phyloP scores from a whole-genome alignment of 2,329 filamentous ascomycete genomes.

The Pezizomycotina sp. region DNA sequence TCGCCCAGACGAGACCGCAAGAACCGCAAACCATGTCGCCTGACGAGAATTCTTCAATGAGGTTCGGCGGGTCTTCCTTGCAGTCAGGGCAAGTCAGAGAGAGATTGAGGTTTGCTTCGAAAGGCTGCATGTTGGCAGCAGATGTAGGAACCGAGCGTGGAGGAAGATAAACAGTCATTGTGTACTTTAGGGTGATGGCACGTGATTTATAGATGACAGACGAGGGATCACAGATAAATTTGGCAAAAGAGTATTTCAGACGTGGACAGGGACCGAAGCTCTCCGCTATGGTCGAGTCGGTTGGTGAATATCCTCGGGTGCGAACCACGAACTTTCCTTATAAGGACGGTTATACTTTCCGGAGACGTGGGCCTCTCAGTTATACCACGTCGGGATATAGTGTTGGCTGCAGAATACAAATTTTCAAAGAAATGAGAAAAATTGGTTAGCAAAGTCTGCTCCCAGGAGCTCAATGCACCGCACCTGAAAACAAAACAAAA shows the following conservation, averaged over 20 bases:
- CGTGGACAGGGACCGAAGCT: slow-evolving; percentile 1
- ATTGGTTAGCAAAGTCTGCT: too few species aligned
- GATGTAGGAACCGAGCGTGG: slow-evolving; percentile 16
- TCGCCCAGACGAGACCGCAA: slow-evolving; percentile 82
- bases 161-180: slow-evolving; percentile 13
- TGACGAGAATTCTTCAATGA: slow-evolving; percentile 81
- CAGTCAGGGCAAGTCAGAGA: slow-evolving; percentile 80
- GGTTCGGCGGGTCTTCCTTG: slow-evolving; percentile 75
- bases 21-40: slow-evolving; percentile 85
- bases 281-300: slow-evolving; percentile 5
- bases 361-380: too few species aligned
- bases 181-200: neutral
- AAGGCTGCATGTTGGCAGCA: slow-evolving; percentile 34
- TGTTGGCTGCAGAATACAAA: too few species aligned
- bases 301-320: too few species aligned
- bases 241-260: neutral
- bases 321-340: too few species aligned
- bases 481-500: too few species aligned
- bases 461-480: too few species aligned
- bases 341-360: too few species aligned
- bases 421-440: too few species aligned
- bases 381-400: too few species aligned
- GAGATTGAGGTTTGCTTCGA: slow-evolving; percentile 73
- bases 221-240: slow-evolving; percentile 6
- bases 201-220: slow-evolving; percentile 15